Base-by-base conservation (phyloP, 352 stramenopile species). In the Halophytophthora batemanensis region DNA sequence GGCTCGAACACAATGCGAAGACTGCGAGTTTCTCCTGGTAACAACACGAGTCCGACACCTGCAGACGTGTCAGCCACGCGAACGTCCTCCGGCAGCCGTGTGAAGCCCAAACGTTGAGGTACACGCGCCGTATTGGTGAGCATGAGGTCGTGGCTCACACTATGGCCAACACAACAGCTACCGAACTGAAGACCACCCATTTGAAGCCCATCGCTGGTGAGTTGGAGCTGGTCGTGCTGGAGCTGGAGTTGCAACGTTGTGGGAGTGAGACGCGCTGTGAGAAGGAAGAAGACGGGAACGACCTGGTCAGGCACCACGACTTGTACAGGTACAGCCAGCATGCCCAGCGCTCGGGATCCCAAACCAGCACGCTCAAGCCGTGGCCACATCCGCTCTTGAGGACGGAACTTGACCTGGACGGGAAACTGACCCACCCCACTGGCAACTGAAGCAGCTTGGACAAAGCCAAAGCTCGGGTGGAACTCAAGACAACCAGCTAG, bases 401-500 rank as follows among this genome's bases (percentile, higher is more conserved):
- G 83, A 14, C 74, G 68, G 44, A 95, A 91, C 55, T 81, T 79
- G 17, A 86, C 55, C 25, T 93, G 77, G 3, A 96, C 61, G 13
- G 64, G 52, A 25, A 96, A 90, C 17, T 43, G 65, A 6, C 71
- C 78, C 3, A 39, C 34, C n/a, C n/a, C n/a, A 33, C 60, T 18
- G 12, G 36, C 44, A 23, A 3, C 33, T n/a, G 40, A 40, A 12
- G 61, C 54, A 4, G 47, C 72, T 46, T 98, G 90, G 0, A 96
- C 77, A 54, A 88, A 97, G 3, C 86, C 86, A 53, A 95, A 91
- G 45, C 71, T 74, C 1, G 91, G 91, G 14, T 80, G 61, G 43
- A 96, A 94, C 47, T 95, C 85, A 11, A 96, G 39, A 36, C 59
- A 80, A 1, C 72, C 64, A 14, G 62, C 52, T 1, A 97, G 66